Evolutionary conservation across 2,329 filamentous ascomycete species (phyloP).

Genomic region (Claviceps lovelessii): DNA sequence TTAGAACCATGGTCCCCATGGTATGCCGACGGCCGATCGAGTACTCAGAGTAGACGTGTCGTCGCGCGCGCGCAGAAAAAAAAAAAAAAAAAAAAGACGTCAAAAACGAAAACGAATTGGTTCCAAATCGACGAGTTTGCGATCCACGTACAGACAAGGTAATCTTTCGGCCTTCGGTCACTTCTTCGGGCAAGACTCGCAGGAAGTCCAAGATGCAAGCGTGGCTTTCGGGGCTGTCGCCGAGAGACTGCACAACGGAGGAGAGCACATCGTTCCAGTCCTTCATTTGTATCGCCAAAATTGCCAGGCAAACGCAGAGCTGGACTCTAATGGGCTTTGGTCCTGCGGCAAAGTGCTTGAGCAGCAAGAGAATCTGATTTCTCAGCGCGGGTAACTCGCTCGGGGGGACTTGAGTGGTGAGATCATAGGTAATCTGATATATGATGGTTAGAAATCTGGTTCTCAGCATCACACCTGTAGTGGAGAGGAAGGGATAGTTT

Average conservation of each 20-base stretch:
- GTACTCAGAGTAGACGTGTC: conserved; percentile 13
- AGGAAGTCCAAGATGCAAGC: conserved; percentile 90
- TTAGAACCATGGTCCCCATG: conserved; percentile 21
- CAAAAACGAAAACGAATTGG: conserved; percentile 3
- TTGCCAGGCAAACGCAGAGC: conserved; percentile 86
- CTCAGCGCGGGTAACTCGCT: conserved; percentile 63
- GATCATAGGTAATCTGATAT: conserved; percentile 81
- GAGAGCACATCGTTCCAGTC: conserved; percentile 87
- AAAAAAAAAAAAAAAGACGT: conserved; percentile 14
- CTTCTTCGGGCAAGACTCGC: conserved; percentile 93
- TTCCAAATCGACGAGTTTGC: conserved; percentile 30
- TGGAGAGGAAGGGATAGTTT: too few relatives aligned
- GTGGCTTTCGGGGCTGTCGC: conserved; percentile 61
- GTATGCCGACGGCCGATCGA: conserved; percentile 21
- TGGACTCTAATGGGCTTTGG: conserved; percentile 79
- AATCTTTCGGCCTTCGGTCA: conserved; percentile 98
- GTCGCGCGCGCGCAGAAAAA: conserved; percentile 10
- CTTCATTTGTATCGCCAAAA: conserved; percentile 90
- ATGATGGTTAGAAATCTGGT: conserved; percentile 1
- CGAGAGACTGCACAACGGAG: conserved; percentile 65
- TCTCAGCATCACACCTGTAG: not conserved
- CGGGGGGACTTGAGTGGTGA: conserved; percentile 67
- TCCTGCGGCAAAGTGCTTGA: conserved; percentile 68
- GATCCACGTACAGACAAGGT: conserved; percentile 90
- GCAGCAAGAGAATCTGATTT: conserved; percentile 66